Evolutionary conservation across 176 grass and related monocot species (phyloP).

Genomic region (Rhipidocladum racemiflorum): DNA sequence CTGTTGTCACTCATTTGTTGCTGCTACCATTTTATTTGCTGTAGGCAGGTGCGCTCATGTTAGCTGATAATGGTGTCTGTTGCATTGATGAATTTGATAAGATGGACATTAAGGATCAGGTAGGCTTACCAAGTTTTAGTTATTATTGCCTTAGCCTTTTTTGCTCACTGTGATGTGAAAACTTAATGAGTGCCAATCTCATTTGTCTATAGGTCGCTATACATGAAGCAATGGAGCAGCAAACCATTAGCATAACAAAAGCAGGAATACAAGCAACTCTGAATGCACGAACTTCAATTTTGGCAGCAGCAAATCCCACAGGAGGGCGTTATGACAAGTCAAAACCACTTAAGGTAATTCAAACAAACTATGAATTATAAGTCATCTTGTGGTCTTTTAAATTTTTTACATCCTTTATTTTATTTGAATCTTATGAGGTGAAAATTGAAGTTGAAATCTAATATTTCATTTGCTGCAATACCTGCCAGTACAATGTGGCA

Average conservation of each 20-base stretch:
- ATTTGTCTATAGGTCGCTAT: conserved; percentile 78
- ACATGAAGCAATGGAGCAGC: conserved; percentile 99
- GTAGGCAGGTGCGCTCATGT: conserved; percentile 96
- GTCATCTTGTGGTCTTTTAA: background rate
- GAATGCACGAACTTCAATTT: conserved; percentile 95
- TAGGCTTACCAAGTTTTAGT: background rate
- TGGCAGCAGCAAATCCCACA: conserved; percentile 94
- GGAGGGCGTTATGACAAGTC: conserved; percentile 91
- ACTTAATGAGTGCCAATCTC: conserved; percentile 13
- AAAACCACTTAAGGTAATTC: conserved; percentile 86
- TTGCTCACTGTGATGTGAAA: conserved; percentile 20
- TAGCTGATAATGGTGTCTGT: conserved; percentile 95
- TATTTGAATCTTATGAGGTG: conserved; percentile 12
- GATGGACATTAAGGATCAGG: conserved; percentile 98
- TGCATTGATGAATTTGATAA: conserved; percentile 99
- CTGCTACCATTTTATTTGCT: conserved; percentile 20
- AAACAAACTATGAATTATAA: background rate
- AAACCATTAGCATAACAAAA: conserved; percentile 99
- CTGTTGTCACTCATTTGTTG: conserved; percentile 13
- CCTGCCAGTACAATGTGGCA: conserved; percentile 87
- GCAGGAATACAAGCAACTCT: conserved; percentile 96
- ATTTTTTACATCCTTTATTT: background rate
- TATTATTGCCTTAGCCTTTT: background rate
- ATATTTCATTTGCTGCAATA: conserved; percentile 28
- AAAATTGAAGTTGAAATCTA: conserved; percentile 26